Evolutionary conservation across 805 yeast genomes (phyloP).

Genomic region (Ogataea ramenticola): DNA sequence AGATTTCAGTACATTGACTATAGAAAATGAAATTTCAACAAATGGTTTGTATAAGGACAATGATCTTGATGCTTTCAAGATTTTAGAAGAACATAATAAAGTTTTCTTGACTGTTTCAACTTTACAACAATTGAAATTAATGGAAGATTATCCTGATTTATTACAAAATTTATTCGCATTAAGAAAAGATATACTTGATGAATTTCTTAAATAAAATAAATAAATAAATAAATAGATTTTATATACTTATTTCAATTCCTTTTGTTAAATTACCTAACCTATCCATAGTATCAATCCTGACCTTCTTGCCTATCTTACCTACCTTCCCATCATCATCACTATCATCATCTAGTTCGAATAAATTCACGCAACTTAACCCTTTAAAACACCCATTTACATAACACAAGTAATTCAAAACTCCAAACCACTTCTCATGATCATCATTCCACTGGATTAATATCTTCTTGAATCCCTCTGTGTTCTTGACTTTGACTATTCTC

Average conservation of each 20-base stretch:
- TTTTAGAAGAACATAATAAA: not conserved
- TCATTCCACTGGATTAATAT: not conserved
- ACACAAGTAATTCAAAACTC: slow-evolving; percentile 22
- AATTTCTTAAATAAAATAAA: not conserved
- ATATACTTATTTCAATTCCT: slow-evolving; percentile 1
- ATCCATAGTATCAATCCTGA: slow-evolving; percentile 20
- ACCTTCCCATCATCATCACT: not conserved
- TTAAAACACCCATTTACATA: slow-evolving; percentile 23
- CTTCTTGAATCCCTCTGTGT: too few species aligned
- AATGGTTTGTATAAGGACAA: not conserved
- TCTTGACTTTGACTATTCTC: not conserved
- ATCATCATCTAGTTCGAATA: slow-evolving; percentile 5
- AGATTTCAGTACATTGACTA: too few species aligned
- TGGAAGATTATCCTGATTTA: not conserved
- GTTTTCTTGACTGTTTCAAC: not conserved
- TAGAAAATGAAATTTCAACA: not conserved
- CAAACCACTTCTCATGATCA: slow-evolving; percentile 3
- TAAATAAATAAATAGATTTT: too few species aligned
- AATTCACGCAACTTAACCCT: slow-evolving; percentile 15
- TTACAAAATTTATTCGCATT: not conserved
- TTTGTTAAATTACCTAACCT: slow-evolving; percentile 11
- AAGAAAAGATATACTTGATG: not conserved
- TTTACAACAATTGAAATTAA: not conserved
- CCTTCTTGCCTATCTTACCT: slow-evolving; percentile 1
- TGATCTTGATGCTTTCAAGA: not conserved